Conservation (phyloP, 1,139 yeast species). For the Suhomyces wounanorum region DNA sequence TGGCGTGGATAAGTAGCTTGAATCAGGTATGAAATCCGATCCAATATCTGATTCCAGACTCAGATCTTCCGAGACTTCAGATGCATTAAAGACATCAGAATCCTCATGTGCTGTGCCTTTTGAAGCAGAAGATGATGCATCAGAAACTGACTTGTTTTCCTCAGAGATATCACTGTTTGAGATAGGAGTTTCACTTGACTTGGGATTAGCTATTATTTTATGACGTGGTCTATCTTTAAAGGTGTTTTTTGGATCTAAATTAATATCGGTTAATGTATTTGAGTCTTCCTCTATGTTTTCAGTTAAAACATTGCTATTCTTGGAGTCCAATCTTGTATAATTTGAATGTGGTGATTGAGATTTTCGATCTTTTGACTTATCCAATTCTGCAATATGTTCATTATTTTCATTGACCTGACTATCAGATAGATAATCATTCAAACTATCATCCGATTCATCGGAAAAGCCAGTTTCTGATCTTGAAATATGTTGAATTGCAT, state of each 20-base stretch:
- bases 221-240: background rate
- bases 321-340: background rate
- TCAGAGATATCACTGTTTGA: background rate
- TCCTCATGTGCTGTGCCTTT: background rate
- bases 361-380: background rate
- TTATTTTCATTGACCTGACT: background rate
- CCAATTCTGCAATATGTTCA: background rate
- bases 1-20: constrained; percentile 5
- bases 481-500: background rate
- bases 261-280: background rate
- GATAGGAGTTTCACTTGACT: background rate
- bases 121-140: background rate
- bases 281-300: background rate
- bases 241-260: background rate
- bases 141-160: background rate
- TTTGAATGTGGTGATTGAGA: background rate
- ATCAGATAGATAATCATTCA: background rate
- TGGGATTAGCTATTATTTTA: background rate
- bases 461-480: background rate
- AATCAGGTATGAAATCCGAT: constrained; percentile 11
- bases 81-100: background rate
- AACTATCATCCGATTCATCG: background rate
- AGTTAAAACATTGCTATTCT: no score
- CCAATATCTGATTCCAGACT: constrained; percentile 4
- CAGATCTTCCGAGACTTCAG: background rate